Base-by-base conservation (phyloP, 2,329 filamentous ascomycete species). In the Proliferodiscus dingleyae region DNA sequence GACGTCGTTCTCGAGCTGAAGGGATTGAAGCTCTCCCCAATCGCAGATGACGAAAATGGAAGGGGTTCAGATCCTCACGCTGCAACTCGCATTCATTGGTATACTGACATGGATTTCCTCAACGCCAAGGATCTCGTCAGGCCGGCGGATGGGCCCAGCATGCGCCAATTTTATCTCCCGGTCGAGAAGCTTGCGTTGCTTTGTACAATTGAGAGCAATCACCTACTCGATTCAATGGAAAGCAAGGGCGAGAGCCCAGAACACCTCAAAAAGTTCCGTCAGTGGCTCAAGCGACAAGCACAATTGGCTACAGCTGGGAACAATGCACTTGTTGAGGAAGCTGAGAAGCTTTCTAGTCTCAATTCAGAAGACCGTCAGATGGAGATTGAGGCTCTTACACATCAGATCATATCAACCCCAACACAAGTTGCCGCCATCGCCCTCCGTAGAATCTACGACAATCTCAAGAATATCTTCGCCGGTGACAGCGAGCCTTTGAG, bases 381-480 rank as follows among this genome's bases (percentile, higher is more conserved):
- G n/a, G n/a, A n/a, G n/a, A n/a, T n/a, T n/a, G n/a, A n/a, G n/a
- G n/a, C n/a, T n/a, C n/a, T n/a, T n/a, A n/a, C n/a, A n/a, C n/a
- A n/a, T n/a, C n/a, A n/a, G n/a, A n/a, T n/a, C n/a, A n/a, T n/a
- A n/a, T n/a, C n/a, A n/a, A n/a, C n/a, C n/a, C n/a, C n/a, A n/a
- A n/a, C n/a, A n/a, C n/a, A n/a, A n/a, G n/a, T n/a, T n/a, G n/a
- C n/a, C n/a, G n/a, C n/a, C n/a, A n/a, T n/a, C n/a, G n/a, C n/a
- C 41, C 54, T 38, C 51, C 58, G 26, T 37, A 46, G 33, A 45
- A 49, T 34, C 28, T 61, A 30, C 54, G 61, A 22, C 49, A 61
- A 21, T 37, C 59, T 18, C n/a, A 21, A 41, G 11, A 24, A 41
- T 11, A 50, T 56, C 23, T 33, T 54, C 18, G 24, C n/a, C 9